Evolutionary conservation across 441 rosid genomes (phyloP).

Genomic region (Populus hybrid): DNA sequence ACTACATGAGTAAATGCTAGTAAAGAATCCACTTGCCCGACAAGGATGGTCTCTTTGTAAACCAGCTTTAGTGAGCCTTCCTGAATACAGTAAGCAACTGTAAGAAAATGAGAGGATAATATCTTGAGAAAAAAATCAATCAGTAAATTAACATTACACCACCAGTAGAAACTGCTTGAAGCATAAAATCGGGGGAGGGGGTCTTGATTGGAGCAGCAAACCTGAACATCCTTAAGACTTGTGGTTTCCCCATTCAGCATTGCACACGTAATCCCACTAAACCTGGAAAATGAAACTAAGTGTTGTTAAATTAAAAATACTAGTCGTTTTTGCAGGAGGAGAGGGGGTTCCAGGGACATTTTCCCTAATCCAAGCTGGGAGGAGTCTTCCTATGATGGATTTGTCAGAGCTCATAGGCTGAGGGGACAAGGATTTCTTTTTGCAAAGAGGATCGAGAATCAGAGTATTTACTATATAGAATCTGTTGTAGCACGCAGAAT

Average conservation of each 20-base stretch:
- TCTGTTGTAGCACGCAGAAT: neutral
- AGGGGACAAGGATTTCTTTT: too few species aligned
- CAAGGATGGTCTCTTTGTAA: conserved; percentile 73
- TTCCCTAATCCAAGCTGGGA: too few species aligned
- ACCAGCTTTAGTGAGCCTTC: conserved; percentile 79
- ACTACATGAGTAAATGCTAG: neutral
- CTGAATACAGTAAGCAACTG: conserved; percentile 47
- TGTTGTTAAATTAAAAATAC: neutral
- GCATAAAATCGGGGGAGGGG: too few species aligned
- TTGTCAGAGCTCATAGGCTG: too few species aligned
- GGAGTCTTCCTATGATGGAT: too few species aligned
- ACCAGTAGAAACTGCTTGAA: neutral
- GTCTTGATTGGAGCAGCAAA: neutral
- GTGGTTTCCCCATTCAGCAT: conserved; percentile 83
- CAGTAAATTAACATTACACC: conserved; percentile 3
- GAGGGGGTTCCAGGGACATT: neutral
- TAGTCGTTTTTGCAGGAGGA: neutral
- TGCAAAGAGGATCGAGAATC: too few species aligned
- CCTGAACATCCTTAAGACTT: conserved; percentile 65
- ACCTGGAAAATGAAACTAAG: conserved; percentile 45
- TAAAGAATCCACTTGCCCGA: conserved; percentile 52
- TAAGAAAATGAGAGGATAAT: conserved; percentile 16
- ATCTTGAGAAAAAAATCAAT: conserved; percentile 11
- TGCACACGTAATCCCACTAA: conserved; percentile 81
- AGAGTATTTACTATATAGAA: neutral